Evolutionary conservation across 73 alveolate species (phyloP), one percentile per base, ranked within the genome.

Genomic region (Paramecium primaurelia): DNA sequence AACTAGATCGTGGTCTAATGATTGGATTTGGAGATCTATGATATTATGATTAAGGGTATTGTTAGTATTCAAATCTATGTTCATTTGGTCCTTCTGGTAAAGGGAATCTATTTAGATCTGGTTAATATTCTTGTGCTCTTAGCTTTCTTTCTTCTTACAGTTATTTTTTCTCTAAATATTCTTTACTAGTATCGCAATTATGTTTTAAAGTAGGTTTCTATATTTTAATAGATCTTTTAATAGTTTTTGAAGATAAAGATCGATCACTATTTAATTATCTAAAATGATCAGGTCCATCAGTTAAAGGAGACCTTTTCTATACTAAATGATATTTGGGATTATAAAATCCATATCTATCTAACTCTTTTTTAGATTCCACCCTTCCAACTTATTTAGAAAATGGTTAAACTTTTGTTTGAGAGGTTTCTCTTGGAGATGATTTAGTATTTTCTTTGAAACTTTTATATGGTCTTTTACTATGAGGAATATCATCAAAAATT

Each of bases 291-390:
- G 59, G 59, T 14, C 59, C 22, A 49, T 49, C 86, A 25, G 16
- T 36, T 71, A 32, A 71, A 18, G 60, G 59, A 4, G 86, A 71
- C 58, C 38, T 28, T 34, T 26, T 71, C 47, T 18, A 8, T 3
- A 71, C 59, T 71, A 71, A 34, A 26, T 71, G 49, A 32, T 71
- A 71, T 71, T 71, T 71, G 6, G 86, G 86, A 18, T 71, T 26
- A 71, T 71, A 71, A 36, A 71, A 71, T 11, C 60, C 86, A 71
- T 71, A 71, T 71, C 86, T 32, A 71, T 71, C 86, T 12, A 40
- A 40, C n/a, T 34, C 30, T 0, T 40, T 71, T 34, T 71, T 71
- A 34, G 86, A 40, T 32, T 25, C 28, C 22, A 26, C 22, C 14
- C 86, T 71, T 0, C 86, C 86, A 10, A 71, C 60, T 71, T 71